Base-by-base conservation (phyloP, 192 early-diverging fungal species). In the Martensiomyces pterosporus region DNA sequence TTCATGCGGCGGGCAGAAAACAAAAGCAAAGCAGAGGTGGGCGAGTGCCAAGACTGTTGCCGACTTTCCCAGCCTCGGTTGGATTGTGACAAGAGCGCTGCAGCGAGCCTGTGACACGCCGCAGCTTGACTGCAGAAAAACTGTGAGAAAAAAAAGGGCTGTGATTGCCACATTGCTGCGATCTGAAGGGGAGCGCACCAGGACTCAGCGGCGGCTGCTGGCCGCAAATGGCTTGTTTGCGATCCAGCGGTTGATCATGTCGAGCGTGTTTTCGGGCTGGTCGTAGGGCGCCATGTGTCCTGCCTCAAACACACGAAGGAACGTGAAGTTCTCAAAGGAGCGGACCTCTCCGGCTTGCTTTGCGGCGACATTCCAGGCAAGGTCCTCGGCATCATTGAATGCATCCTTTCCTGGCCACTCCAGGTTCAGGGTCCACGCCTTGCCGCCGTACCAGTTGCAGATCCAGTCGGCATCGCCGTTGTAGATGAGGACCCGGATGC, bases 201-300 rank as follows among this genome's bases (percentile, higher is more conserved):
- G n/a, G n/a, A n/a, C n/a, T n/a, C n/a, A n/a, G n/a, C n/a, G n/a
- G n/a, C n/a, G n/a, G n/a, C n/a, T n/a, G n/a, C n/a, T n/a, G n/a
- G n/a, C n/a, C n/a, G 12, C 29, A 12, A 8, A 32, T 12, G 29
- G 29, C 5, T 5, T 12, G 12, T 32, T 32, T 12, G 29, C 49
- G n/a, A 91, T 52, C 91, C 91, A 97, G 42, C 61, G 68, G 72
- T 87, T 89, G 56, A 97, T 77, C 79, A 97, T 85, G 49, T 87
- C 87, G 33, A 85, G 57, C 19, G 83, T 76, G 39, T 77, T 76
- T 27, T 65, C 75, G 39, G 91, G 88, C 77, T 92, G 86, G 74
- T 96, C 93, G 57, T 89, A 86, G 15, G 93, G 90, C 9, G 84
- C 81, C 89, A 91, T 91, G 48, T 91, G 89, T 2, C 94, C 91